phyloP scores from a whole-genome alignment of 768 basidiomycete genomes.

The Cubamyces lactineus region DNA sequence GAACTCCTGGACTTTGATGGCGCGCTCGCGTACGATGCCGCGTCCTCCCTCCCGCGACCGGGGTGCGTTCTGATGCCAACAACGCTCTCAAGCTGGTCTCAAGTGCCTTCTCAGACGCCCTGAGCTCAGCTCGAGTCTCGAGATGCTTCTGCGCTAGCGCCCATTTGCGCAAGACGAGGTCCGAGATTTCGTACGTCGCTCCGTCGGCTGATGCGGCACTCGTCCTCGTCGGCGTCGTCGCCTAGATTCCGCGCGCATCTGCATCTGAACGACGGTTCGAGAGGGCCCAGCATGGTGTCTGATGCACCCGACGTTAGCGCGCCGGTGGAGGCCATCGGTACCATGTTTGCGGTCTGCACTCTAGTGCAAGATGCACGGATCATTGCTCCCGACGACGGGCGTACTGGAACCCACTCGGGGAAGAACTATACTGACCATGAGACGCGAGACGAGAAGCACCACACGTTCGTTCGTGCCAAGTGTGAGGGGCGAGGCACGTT shows the following conservation, averaged over 20 bases:
- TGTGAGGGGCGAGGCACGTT: neutral
- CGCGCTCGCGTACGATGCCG: neutral
- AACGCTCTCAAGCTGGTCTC: too few relatives aligned
- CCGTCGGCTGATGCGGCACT: conserved; percentile 5
- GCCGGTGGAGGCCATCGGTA: too few relatives aligned
- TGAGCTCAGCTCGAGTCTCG: neutral
- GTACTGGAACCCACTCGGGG: too few relatives aligned
- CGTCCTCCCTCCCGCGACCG: neutral
- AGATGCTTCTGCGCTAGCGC: neutral
- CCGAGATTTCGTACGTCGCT: neutral
- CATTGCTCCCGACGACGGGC: too few relatives aligned
- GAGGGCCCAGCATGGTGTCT: too few relatives aligned
- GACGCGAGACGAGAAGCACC: neutral
- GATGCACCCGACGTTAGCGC: too few relatives aligned
- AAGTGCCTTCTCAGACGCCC: neutral
- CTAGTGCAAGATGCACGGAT: too few relatives aligned
- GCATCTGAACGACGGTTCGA: too few relatives aligned
- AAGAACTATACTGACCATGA: too few relatives aligned
- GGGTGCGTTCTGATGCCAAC: neutral
- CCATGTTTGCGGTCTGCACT: too few relatives aligned
- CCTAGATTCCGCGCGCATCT: too few relatives aligned
- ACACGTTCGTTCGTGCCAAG: neutral
- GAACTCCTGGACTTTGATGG: neutral
- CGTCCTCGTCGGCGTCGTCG: neutral
- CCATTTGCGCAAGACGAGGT: neutral